phyloP scores from a whole-genome alignment of 2,329 filamentous ascomycete species.

The Emericellopsis cladophorae region DNA sequence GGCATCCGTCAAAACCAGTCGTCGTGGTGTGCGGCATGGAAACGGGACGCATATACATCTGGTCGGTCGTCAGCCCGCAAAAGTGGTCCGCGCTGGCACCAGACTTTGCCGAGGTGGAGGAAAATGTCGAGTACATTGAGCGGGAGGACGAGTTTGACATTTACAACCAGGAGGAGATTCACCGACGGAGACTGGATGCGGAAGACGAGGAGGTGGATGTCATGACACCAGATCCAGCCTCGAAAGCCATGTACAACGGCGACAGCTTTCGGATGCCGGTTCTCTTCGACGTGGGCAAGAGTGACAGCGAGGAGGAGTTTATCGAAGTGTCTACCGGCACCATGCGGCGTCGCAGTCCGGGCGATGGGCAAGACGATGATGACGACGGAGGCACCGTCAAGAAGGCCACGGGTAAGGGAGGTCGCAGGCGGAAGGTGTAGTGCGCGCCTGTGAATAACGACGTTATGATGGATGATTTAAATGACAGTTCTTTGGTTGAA shows the following conservation, averaged over 20 bases:
- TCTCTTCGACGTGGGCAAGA: constrained; percentile 82
- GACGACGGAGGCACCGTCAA: constrained; percentile 39
- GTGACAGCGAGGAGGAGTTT: constrained; percentile 88
- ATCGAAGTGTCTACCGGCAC: constrained; percentile 60
- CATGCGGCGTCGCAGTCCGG: constrained; percentile 75
- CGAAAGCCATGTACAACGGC: constrained; percentile 40
- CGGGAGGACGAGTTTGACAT: constrained; percentile 97
- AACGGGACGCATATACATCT: constrained; percentile 86
- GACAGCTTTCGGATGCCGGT: constrained; percentile 79
- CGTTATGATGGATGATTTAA: too few relatives aligned
- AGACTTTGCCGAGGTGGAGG: constrained; percentile 94
- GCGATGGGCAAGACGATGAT: constrained; percentile 52
- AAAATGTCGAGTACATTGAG: constrained; percentile 95
- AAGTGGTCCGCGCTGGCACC: constrained; percentile 95
- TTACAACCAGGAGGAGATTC: constrained; percentile 86
- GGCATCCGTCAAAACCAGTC: constrained; percentile 81
- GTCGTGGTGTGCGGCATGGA: constrained; percentile 88
- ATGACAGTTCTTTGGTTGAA: too few relatives aligned
- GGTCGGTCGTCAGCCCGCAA: constrained; percentile 90
- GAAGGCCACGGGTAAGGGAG: constrained; percentile 17
- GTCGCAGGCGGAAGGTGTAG: constrained; percentile 28
- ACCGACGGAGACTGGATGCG: constrained; percentile 76
- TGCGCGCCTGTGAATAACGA: too few relatives aligned
- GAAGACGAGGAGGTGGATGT: constrained; percentile 95
- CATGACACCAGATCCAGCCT: constrained; percentile 54